Percentiles rank a stretch among this genome's conserved stretches.
Conservation (phyloP, 371 early-diverging fungal genomes). For the Lichtheimia ornata region DNA sequence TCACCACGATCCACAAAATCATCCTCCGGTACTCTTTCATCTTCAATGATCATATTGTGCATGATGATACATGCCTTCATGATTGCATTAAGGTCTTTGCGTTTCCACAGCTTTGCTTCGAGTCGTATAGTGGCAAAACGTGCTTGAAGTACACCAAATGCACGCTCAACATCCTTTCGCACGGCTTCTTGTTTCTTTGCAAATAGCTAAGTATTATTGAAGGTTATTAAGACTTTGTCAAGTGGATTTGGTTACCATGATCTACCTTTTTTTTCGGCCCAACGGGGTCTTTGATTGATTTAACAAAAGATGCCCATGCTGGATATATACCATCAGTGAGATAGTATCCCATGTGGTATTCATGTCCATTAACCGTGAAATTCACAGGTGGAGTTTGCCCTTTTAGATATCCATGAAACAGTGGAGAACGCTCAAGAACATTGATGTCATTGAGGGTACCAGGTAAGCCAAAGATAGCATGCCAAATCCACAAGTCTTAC, state of each 20-base stretch:
- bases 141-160: background rate
- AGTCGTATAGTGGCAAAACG: background rate
- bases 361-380: background rate
- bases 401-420: background rate
- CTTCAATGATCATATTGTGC: constrained; percentile 3
- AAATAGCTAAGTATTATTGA: background rate
- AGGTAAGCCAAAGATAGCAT: background rate
- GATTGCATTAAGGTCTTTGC: background rate
- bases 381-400: background rate
- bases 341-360: background rate
- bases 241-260: background rate
- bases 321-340: background rate
- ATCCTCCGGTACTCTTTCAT: no score
- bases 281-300: background rate
- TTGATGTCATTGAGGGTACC: background rate
- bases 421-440: background rate
- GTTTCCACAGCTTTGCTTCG: background rate
- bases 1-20: no score
- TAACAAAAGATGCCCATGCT: background rate
- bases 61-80: constrained; percentile 2
- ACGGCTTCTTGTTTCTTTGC: background rate
- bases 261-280: background rate
- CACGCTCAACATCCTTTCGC: background rate
- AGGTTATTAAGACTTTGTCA: background rate
- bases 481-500: background rate